A percentile compares a stretch with the other conserved stretches of the same genome.
phyloP scores from a whole-genome alignment of 495 filamentous ascomycete genomes.

The Xylaria sp. region DNA sequence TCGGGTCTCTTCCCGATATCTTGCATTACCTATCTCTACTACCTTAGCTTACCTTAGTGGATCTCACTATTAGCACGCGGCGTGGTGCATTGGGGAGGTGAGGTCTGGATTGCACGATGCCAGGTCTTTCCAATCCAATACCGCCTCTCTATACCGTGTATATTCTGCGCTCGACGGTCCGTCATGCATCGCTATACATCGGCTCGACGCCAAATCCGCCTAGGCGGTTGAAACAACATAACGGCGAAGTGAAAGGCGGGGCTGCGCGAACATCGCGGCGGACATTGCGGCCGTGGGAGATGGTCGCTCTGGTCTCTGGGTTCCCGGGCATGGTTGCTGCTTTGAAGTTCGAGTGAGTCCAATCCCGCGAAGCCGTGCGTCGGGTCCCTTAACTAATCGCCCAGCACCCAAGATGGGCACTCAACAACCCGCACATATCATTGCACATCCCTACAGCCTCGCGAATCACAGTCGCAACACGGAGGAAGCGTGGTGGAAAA shows the following conservation, averaged over 20 bases:
- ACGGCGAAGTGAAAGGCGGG: constrained; percentile 79
- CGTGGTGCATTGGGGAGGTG: not conserved
- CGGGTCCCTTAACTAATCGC: constrained; percentile 26
- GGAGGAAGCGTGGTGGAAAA: constrained; percentile 48
- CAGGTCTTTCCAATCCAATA: constrained; percentile 53
- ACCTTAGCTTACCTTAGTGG: not conserved
- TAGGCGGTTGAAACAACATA: constrained; percentile 86
- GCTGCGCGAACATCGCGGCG: constrained; percentile 73
- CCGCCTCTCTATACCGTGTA: constrained; percentile 71
- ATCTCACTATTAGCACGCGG: not conserved
- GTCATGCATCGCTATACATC: constrained; percentile 73
- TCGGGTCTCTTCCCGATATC: not conserved
- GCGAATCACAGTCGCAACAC: constrained; percentile 53
- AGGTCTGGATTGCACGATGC: constrained; percentile 37
- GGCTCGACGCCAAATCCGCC: constrained; percentile 89
- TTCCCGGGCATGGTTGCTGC: constrained; percentile 88
- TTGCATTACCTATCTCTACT: not conserved
- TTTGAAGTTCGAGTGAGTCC: constrained; percentile 89
- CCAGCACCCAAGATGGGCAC: constrained; percentile 75
- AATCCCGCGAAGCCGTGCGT: not conserved
- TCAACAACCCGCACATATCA: constrained; percentile 81
- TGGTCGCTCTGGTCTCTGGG: constrained; percentile 85
- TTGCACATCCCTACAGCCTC: constrained; percentile 69
- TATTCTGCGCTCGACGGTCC: constrained; percentile 80
- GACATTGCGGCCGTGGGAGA: constrained; percentile 87